These are phyloP conservation scores for Annulohypoxylon moriforme DNA, from an alignment of 495 filamentous ascomycete genomes.

Conservation along the genomic window DNA sequence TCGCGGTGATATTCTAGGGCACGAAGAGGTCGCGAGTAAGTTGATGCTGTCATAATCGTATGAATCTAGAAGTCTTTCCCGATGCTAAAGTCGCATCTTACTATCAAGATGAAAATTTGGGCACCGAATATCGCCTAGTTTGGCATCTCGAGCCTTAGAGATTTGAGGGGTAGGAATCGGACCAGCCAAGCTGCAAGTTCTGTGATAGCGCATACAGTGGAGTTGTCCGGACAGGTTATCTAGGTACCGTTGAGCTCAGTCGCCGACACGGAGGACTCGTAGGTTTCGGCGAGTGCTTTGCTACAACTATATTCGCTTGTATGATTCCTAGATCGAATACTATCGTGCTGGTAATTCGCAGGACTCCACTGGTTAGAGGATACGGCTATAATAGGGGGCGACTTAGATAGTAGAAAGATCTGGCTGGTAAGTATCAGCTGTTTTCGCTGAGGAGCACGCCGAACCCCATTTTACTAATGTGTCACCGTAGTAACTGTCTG, in stretches of 20 bases:
- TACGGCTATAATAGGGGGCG: neutral
- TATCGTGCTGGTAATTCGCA: slow-evolving; percentile 18
- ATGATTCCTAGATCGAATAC: slow-evolving; percentile 4
- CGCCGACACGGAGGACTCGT: slow-evolving; percentile 12
- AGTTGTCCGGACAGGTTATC: slow-evolving; percentile 18
- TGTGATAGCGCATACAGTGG: slow-evolving; percentile 13
- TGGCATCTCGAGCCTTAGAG: slow-evolving; percentile 18
- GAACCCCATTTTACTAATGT: slow-evolving; percentile 14
- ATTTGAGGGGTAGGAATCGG: slow-evolving; percentile 25
- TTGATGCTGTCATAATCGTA: slow-evolving; percentile 44
- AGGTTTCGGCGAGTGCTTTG: slow-evolving; percentile 17
- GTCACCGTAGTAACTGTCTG: neutral
- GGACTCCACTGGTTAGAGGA: slow-evolving; percentile 1
- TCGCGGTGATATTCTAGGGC: slow-evolving; percentile 15
- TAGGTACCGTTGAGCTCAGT: slow-evolving; percentile 1
- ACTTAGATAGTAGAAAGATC: neutral
- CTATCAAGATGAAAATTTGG: slow-evolving; percentile 13
- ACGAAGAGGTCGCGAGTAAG: slow-evolving; percentile 12
- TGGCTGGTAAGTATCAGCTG: neutral
- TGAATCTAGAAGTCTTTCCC: slow-evolving; percentile 17
- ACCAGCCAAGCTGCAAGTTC: slow-evolving; percentile 24
- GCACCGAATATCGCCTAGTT: slow-evolving; percentile 18
- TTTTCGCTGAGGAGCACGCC: neutral
- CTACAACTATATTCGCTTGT: slow-evolving; percentile 9
- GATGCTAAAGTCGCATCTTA: slow-evolving; percentile 28